Evolutionary conservation across 2,329 filamentous ascomycete genomes (phyloP), one percentile per base, ranked within the genome.

Genomic region (Cadophora luteo-olivacea): DNA sequence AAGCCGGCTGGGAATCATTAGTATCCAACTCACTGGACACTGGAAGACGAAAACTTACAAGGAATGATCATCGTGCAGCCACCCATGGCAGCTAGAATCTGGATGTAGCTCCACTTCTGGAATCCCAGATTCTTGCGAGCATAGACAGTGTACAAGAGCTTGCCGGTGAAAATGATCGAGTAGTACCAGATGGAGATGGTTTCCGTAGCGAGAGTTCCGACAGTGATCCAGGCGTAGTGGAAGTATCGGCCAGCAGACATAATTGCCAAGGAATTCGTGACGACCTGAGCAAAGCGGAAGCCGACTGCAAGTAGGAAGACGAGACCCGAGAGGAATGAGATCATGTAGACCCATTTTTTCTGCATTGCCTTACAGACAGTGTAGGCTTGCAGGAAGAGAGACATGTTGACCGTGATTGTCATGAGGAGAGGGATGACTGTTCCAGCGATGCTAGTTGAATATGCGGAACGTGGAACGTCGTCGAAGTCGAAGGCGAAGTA

Each of bases 31-130:
- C 66, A 58, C 51, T 57, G 57, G 64, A 25, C 55, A n/a, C 36
- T 33, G 48, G n/a, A 1, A 29, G 22, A 54, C 24, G 24, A 64
- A 9, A 55, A 70, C 82, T 79, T 81, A 89, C 89, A 85, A 76
- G 89, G 89, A 70, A 91, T 81, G 41, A 89, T 75, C 82, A 92
- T 83, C 1, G 89, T 91, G 78, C 91, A 89, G 70, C 86, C 88
- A 60, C 87, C 86, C 84, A 91, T 90, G 73, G 91, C 84, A 76
- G 89, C 89, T 69, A 91, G 86, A 67, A 89, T 84, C 73, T 89
- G 87, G 83, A 91, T 87, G 1, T 87, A 86, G 11, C 87, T 87
- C 74, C 89, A 90, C 65, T 87, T 84, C 66, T 81, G 83, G 74
- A 90, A 81, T 1, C 87, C 87, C 69, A 91, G 80, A 72, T 80